Base-by-base conservation (phyloP, 2,329 filamentous ascomycete species). In the Aspergillus candidus region DNA sequence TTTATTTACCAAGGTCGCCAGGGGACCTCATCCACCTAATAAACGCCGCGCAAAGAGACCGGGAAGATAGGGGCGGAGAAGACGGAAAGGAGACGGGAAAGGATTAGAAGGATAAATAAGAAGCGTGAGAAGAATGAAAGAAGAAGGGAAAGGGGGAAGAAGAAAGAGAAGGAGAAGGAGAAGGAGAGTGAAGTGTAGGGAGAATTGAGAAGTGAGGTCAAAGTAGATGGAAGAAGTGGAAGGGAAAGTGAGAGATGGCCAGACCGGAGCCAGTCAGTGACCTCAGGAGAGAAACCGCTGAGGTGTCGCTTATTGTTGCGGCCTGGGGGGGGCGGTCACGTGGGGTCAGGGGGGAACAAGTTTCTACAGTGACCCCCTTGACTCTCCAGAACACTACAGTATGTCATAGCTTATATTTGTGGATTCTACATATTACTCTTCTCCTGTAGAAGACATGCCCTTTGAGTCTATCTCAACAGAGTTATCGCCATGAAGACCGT, bases 1-100 rank as follows among this genome's bases (percentile, higher is more conserved):
- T 65, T 72, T 70, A 68, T 65, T 72, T 70, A 68, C 63, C 58
- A 64, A 60, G 61, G 66, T 62, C 62, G 64, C 54, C 59, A 57
- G 49, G 62, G 61, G 64, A 67, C 67, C 65, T 67, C 59, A 69
- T 67, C 60, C 66, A 62, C 62, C 62, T 49, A 59, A 63, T 51
- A 53, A 66, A 68, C 63, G 62, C 66, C 64, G 54, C 56, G 58
- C 54, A 59, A 65, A 57, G 44, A 57, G 60, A 56, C 50, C 47
- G 52, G 52, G 22, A 27, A 27, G 22, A 27, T 27, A 27, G 22
- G 22, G 22, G 22, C 22, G 22, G 22, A 27, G 22, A 27, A 27
- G 7, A 27, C 22, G 22, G 22, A 6, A 10, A 27, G 22, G 22
- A 27, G 22, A 27, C 22, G 22, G 22, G 22, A 6, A 42, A 47